These are phyloP conservation scores for Calycina herbarum DNA, from an alignment of 2,329 filamentous ascomycete genomes.

Conservation along the genomic window DNA sequence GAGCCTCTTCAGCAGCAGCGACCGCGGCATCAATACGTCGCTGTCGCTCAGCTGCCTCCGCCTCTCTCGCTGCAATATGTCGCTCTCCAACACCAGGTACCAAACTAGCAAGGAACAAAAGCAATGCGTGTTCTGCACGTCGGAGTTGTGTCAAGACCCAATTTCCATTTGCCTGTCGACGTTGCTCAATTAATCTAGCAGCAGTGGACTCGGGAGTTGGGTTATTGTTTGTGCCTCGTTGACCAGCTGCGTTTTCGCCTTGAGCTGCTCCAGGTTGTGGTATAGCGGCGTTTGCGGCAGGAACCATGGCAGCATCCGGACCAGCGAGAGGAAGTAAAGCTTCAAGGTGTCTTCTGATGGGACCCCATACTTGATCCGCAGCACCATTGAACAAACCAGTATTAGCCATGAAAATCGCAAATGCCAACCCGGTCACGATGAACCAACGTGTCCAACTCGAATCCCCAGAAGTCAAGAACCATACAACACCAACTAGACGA, in stretches of 20 bases:
- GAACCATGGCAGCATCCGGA: constrained; percentile 37
- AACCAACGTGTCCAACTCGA: constrained; percentile 61
- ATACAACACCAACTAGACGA: constrained; percentile 59
- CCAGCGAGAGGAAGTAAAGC: constrained; percentile 56
- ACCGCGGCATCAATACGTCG: constrained; percentile 28
- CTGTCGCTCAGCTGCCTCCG: constrained; percentile 34
- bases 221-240: constrained; percentile 25
- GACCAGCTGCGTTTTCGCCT: constrained; percentile 13
- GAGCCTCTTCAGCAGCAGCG: constrained; percentile 20
- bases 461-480: constrained; percentile 62
- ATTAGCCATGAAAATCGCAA: constrained; percentile 58
- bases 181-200: constrained; percentile 53
- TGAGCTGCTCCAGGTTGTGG: constrained; percentile 22
- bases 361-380: constrained; percentile 55
- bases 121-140: constrained; percentile 57
- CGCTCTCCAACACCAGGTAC: constrained; percentile 65
- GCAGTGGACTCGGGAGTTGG: constrained; percentile 53
- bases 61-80: constrained; percentile 50
- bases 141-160: constrained; percentile 53
- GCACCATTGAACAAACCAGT: constrained; percentile 58
- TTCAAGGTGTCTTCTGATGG: constrained; percentile 59
- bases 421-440: constrained; percentile 53
- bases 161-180: constrained; percentile 44
- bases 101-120: constrained; percentile 66
- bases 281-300: constrained; percentile 37